A percentile compares a stretch with the other conserved stretches of the same genome.
Evolutionary conservation across 768 basidiomycete genomes (phyloP).

Genomic region (Pleurotus ostreatus): DNA sequence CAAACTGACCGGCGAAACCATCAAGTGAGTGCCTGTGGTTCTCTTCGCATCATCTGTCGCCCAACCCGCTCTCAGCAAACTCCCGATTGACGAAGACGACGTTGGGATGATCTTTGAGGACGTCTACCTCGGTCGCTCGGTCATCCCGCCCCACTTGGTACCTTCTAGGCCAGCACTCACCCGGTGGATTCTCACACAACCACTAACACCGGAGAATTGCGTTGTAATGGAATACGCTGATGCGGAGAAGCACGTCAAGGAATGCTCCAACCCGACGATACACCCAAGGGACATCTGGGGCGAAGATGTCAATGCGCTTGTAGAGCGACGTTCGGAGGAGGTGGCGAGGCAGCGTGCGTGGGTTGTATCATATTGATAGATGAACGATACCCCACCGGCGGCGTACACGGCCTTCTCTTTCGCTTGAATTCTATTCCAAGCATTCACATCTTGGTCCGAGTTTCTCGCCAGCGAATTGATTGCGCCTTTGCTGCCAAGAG

Average conservation of each 20-base stretch:
- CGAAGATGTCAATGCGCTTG: conserved; percentile 49
- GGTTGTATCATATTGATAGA: conserved; percentile 27
- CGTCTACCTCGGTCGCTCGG: conserved; percentile 71
- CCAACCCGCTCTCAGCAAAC: conserved; percentile 39
- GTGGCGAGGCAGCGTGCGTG: conserved; percentile 51
- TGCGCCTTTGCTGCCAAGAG: background rate
- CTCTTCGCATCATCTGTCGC: background rate
- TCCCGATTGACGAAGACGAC: conserved; percentile 82
- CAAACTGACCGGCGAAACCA: conserved; percentile 53
- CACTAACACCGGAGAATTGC: conserved; percentile 74
- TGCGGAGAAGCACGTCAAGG: conserved; percentile 59
- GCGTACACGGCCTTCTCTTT: background rate
- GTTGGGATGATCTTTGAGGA: conserved; percentile 85
- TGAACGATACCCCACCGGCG: background rate
- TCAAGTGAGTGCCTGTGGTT: conserved; percentile 52
- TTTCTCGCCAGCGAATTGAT: background rate
- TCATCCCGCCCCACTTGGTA: conserved; percentile 74
- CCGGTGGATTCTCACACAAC: conserved; percentile 71
- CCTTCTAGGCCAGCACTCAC: conserved; percentile 70
- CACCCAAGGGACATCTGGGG: conserved; percentile 69
- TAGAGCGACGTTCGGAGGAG: conserved; percentile 57
- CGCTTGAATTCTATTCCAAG: background rate
- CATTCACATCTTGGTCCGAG: background rate
- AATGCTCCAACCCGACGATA: conserved; percentile 27
- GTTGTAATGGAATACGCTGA: conserved; percentile 81